Evolutionary conservation across 2,329 filamentous ascomycete species (phyloP), one percentile per base, ranked within the genome.

Genomic region (Bipolaris sorokiniana): DNA sequence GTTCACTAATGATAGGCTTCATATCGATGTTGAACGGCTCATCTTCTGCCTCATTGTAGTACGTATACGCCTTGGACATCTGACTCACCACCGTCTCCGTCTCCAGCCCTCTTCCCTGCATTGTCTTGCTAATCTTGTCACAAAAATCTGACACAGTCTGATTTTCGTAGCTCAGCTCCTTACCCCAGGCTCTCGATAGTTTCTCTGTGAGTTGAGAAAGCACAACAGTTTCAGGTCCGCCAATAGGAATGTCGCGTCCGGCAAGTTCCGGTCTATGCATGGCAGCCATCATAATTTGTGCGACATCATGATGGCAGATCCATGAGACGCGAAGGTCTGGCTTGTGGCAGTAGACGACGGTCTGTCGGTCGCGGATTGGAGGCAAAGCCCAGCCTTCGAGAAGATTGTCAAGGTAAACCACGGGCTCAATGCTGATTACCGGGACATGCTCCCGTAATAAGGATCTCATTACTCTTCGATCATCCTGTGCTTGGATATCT

Each of bases 51-150:
- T 79, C 74, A 31, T 78, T 77, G 58, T 79, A 78, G 59, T 74
- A 76, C 6, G 76, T 76, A 60, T 78, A 78, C 7, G 76, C 76
- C 61, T 70, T 76, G 61, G 73, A 76, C 77, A 78, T 79, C 67
- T 79, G 73, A 18, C 57, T 68, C 9, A 77, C 63, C 23, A 78
- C 67, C 11, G 58, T 61, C 10, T 76, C 75, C 5, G 63, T 68
- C n/a, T 78, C 72, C n/a, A 78, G 49, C 6, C 74, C 71, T 31
- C 76, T 57, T 18, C 68, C 64, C 52, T 69, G 56, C 76, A 78
- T 78, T 9, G 70, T 69, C 48, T 64, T 54, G 20, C 67, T 58
- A 54, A 70, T 70, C 59, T 63, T 70, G 2, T 69, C 63, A 36
- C 68, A 70, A 48, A 71, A 71, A 37, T 71, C 67, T 5, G 50